Evolutionary conservation across 2,329 filamentous ascomycete species (phyloP).

Genomic region (Talaromyces piceae): DNA sequence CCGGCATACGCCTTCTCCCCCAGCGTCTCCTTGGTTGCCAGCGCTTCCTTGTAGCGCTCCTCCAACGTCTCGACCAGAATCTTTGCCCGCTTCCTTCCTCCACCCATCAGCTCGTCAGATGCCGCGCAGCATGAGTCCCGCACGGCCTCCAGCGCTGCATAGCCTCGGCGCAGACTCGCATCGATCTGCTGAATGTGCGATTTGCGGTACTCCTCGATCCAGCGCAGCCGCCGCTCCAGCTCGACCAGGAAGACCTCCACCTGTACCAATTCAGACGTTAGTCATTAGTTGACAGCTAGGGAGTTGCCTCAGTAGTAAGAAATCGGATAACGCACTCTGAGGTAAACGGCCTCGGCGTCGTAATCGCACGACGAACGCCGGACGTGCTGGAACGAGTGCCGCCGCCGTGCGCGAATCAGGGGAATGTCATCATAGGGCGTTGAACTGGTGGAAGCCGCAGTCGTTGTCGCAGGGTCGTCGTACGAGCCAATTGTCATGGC

Average conservation of each 20-base stretch:
- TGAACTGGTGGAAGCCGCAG: constrained; percentile 20
- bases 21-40: constrained; percentile 76
- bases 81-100: constrained; percentile 72
- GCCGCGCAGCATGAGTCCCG: constrained; percentile 82
- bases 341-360: constrained; percentile 39
- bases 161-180: constrained; percentile 73
- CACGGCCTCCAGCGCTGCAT: constrained; percentile 77
- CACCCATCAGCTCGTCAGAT: constrained; percentile 82
- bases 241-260: constrained; percentile 58
- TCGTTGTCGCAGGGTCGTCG: constrained; percentile 20
- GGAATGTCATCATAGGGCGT: constrained; percentile 26
- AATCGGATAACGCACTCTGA: no score
- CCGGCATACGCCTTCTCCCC: constrained; percentile 88
- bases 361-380: constrained; percentile 38
- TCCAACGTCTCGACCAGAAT: constrained; percentile 92
- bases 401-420: constrained; percentile 32
- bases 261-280: constrained; percentile 16
- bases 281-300: not conserved
- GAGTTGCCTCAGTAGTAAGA: no score
- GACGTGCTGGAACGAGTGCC: constrained; percentile 40
- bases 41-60: constrained; percentile 73
- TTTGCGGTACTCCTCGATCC: constrained; percentile 81
- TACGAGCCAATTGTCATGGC: constrained; percentile 35
- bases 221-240: constrained; percentile 76
- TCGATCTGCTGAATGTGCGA: constrained; percentile 74